Evolutionary conservation across 169 alveolate genomes (phyloP).

Genomic region (Cryptosporidium xiaoi): DNA sequence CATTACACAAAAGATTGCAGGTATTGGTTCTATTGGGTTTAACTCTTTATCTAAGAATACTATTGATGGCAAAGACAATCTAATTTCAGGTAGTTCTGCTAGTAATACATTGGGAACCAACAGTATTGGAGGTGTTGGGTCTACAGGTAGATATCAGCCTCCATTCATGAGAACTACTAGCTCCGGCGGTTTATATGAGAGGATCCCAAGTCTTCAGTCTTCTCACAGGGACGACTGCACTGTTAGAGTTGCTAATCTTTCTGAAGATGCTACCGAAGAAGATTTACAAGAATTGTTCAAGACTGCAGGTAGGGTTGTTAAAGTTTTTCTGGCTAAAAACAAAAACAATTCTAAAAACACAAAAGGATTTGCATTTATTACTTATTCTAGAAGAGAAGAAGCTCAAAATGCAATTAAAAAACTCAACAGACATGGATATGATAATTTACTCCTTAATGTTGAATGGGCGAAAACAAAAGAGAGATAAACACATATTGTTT

Average conservation of each 20-base stretch:
- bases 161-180: constrained; percentile 43
- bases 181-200: constrained; percentile 51
- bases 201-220: constrained; percentile 53
- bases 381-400: constrained; percentile 87
- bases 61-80: not conserved
- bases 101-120: not conserved
- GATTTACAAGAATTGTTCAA: constrained; percentile 87
- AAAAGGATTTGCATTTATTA: constrained; percentile 91
- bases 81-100: constrained; percentile 1
- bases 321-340: constrained; percentile 89
- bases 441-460: constrained; percentile 87
- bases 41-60: not conserved
- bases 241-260: constrained; percentile 88
- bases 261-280: constrained; percentile 89
- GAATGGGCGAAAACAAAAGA: constrained; percentile 75
- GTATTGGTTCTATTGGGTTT: not conserved
- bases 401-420: constrained; percentile 88
- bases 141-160: constrained; percentile 48
- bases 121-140: too few relatives aligned
- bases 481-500: not conserved
- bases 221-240: constrained; percentile 87
- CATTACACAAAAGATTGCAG: not conserved
- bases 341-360: constrained; percentile 89
- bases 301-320: constrained; percentile 85
- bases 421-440: constrained; percentile 90